Evolutionary conservation across 2,329 filamentous ascomycete genomes (phyloP).

Genomic region (Apiospora aurea): DNA sequence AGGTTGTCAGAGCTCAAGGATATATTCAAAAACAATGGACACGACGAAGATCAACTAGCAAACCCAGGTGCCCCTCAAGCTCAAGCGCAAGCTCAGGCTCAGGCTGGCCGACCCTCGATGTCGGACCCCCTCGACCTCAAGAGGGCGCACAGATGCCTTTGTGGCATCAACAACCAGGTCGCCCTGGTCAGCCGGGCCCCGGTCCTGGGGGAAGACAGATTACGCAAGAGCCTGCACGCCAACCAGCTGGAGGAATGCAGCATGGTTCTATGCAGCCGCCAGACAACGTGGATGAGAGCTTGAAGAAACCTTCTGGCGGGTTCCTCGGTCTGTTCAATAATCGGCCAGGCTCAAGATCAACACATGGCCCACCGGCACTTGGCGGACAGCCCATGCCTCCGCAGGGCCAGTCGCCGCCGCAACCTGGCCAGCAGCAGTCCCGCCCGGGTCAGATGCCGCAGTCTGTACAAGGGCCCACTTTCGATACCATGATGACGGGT

Average conservation of each 20-base stretch:
- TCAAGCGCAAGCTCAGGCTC: slow-evolving; percentile 19
- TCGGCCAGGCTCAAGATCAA: slow-evolving; percentile 36
- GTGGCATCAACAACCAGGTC: slow-evolving; percentile 2
- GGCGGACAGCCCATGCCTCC: neutral
- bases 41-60: slow-evolving; percentile 39
- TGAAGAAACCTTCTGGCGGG: slow-evolving; percentile 37
- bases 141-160: neutral
- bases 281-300: slow-evolving; percentile 33
- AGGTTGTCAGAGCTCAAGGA: slow-evolving; percentile 42
- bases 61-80: slow-evolving; percentile 29
- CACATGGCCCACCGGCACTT: slow-evolving; percentile 34
- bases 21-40: slow-evolving; percentile 41
- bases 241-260: neutral
- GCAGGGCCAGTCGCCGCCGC: slow-evolving; percentile 23
- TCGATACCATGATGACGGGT: slow-evolving; percentile 23
- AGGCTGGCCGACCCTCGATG: neutral
- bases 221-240: slow-evolving; percentile 23
- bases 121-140: neutral
- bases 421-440: slow-evolving; percentile 33
- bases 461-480: slow-evolving; percentile 31
- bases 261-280: slow-evolving; percentile 10
- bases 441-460: slow-evolving; percentile 36
- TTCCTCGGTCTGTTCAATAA: slow-evolving; percentile 37
- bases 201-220: slow-evolving; percentile 10
- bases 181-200: slow-evolving; percentile 21